These are phyloP conservation scores for Whalleya microplaca DNA, from an alignment of 2,329 filamentous ascomycete species.

Conservation along the genomic window DNA sequence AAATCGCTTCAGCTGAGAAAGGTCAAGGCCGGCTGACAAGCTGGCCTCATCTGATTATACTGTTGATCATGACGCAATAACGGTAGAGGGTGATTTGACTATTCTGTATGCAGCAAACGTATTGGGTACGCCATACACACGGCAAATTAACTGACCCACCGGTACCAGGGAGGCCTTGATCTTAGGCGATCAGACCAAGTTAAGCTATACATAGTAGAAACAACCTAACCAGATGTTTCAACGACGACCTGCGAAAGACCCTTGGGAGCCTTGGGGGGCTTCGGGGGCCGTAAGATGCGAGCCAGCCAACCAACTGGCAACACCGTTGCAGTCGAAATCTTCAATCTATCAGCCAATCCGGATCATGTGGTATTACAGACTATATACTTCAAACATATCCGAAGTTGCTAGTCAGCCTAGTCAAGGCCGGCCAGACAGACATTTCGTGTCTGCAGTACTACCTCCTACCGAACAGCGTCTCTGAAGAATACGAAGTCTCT, in stretches of 20 bases:
- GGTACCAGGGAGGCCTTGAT: background rate
- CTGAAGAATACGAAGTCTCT: background rate
- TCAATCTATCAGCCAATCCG: constrained; percentile 22
- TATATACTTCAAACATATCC: background rate
- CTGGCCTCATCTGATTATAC: background rate
- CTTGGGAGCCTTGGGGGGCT: too few species aligned
- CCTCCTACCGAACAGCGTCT: background rate
- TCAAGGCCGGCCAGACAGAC: too few species aligned
- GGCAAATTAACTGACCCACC: background rate
- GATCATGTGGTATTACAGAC: constrained; percentile 12
- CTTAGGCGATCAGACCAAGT: background rate
- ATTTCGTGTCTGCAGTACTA: too few species aligned
- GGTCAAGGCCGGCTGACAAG: too few species aligned
- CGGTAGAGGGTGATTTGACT: background rate
- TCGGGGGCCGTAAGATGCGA: constrained; percentile 3
- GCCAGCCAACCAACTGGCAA: constrained; percentile 2
- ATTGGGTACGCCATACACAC: background rate
- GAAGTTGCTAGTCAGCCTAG: background rate
- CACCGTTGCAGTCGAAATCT: background rate
- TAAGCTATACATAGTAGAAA: background rate
- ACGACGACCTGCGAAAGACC: background rate
- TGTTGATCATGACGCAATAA: background rate
- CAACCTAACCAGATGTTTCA: background rate
- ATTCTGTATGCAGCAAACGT: background rate
- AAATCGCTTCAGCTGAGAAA: background rate